Conservation (phyloP, 179 eudicot genomes). For the Vitellaria paradoxa region DNA sequence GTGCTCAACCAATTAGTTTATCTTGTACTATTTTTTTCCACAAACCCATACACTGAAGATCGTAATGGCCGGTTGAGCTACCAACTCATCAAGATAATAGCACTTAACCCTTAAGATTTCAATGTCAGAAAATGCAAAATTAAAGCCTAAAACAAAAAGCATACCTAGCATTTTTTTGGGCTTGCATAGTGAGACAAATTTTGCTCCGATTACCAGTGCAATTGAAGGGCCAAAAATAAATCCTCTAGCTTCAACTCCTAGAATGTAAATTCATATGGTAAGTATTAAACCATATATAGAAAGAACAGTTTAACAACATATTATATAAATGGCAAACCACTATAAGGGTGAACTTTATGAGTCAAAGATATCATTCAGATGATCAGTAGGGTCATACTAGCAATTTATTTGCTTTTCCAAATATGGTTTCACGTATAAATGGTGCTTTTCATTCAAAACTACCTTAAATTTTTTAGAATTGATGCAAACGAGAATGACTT, state of each 20-base stretch:
- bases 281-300: not conserved
- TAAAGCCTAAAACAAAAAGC: not conserved
- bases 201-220: conserved; percentile 57
- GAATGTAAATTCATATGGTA: conserved; percentile 5
- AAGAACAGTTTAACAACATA: not conserved
- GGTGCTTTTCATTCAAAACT: too few relatives aligned
- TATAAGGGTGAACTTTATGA: not conserved
- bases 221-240: conserved; percentile 55
- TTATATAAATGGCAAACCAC: not conserved
- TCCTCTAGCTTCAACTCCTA: conserved; percentile 65
- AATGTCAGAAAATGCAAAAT: not conserved
- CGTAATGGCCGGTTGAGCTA: not conserved
- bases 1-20: not conserved
- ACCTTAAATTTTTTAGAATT: too few relatives aligned
- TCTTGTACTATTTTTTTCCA: not conserved
- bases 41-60: not conserved
- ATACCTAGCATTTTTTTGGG: conserved; percentile 52
- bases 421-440: too few relatives aligned
- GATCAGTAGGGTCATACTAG: not conserved
- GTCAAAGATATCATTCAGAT: too few relatives aligned
- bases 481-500: too few relatives aligned
- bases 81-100: not conserved
- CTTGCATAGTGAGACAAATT: conserved; percentile 54
- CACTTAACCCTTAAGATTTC: not conserved
- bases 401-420: not conserved